Evolutionary conservation across 148 eudicot genomes (phyloP).

Genomic region (Dianthus caryophyllus): DNA sequence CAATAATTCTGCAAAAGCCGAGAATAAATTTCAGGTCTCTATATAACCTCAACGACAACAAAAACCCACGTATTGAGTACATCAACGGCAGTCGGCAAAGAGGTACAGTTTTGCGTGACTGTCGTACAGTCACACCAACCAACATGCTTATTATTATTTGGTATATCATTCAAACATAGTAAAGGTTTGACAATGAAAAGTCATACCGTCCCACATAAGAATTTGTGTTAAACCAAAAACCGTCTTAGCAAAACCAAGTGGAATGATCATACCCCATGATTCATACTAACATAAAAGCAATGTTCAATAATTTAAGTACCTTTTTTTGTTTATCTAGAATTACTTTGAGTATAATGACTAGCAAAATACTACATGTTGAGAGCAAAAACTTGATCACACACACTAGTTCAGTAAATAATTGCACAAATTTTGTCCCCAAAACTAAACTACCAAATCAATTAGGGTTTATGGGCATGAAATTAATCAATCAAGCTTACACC

Average conservation of each 20-base stretch:
- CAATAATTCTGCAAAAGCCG: constrained; percentile 54
- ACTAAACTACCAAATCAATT: not conserved
- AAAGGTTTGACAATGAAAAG: too few relatives aligned
- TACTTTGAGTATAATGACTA: not conserved
- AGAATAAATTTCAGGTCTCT: not conserved
- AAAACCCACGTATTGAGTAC: not conserved
- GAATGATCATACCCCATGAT: not conserved
- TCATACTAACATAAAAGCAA: not conserved
- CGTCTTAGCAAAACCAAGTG: not conserved
- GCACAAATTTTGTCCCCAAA: not conserved
- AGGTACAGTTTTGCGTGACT: too few relatives aligned
- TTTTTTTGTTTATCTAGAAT: not conserved
- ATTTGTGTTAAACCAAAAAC: not conserved
- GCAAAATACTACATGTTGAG: not conserved
- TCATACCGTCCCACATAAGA: too few relatives aligned
- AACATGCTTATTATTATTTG: too few relatives aligned
- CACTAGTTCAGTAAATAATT: not conserved
- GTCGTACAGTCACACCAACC: too few relatives aligned
- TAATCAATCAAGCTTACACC: not conserved
- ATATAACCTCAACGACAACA: constrained; percentile 1
- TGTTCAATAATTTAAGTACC: not conserved
- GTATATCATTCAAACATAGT: too few relatives aligned
- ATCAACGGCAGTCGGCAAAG: too few relatives aligned
- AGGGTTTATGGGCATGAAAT: not conserved
- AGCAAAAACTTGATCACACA: not conserved